Base-by-base conservation (phyloP, 1,139 yeast species). In the Taiozyma sp. region DNA sequence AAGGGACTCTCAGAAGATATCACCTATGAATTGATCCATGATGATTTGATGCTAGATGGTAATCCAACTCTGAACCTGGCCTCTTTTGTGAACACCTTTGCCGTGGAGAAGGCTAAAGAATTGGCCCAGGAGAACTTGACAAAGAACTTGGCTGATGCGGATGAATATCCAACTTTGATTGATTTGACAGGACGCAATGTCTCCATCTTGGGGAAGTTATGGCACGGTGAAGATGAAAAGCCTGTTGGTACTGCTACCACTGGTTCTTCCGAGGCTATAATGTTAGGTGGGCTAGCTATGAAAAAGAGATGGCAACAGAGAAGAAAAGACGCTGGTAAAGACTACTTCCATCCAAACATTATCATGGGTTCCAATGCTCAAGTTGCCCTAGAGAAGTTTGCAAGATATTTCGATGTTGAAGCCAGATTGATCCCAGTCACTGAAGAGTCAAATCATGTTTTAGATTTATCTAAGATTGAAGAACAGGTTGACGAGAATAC, bases 291-390 rank as follows among this genome's bases (percentile, higher is more conserved):
- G 4, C 75, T 90, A 53, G 96, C 97, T 7, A 76, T 90, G 86
- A 90, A 90, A 75, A 86, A 89, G 62, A 76, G 78, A 56, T 90
- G 97, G 97, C 95, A 87, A 66, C 80, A 74, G 43, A 77, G 73
- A 58, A 80, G 83, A 62, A 75, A 70, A 62, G 81, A 74, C 5
- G 73, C 73, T 30, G 91, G 91, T 9, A 79, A 80, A 58, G 75
- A 85, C 42, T 71, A 68, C 48, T 79, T 72, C 43, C 79, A 79
- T 54, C 97, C 97, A 53, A 90, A 90, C 68, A 88, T 90, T 62
- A 72, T 90, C 56, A 89, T 90, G 97, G 96, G 97, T n/a, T 75
- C 93, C 41, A 88, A 93, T 68, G 95, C 95, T 47, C 97, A 90
- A 69, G 97, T 90, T 46, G 97, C 97, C 0, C 75, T 90, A 63